Base-by-base conservation (phyloP, 164 flowering plant species). In the Stephania cephalantha region DNA sequence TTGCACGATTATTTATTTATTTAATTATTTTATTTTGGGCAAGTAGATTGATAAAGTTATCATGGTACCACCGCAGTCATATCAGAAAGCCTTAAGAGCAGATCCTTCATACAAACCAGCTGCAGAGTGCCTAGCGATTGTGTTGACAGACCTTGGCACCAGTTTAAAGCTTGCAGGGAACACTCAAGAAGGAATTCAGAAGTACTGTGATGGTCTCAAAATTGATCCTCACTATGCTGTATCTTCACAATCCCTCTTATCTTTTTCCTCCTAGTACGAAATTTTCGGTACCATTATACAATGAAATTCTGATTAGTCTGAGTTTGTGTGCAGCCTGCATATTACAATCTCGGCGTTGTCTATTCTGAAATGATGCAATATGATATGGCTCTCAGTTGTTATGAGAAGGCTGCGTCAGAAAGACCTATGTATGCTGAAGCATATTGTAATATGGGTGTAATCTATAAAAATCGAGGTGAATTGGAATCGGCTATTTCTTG, bases 381-480 rank as follows among this genome's bases (percentile, higher is more conserved):
- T 82, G 98, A 96, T 75, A 81, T 78, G 75, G 99, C 99, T 77
- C 97, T 96, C 71, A 77, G 76, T 79, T 96, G 90, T 84, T 96
- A 96, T 80, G 98, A 94, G 88, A 94, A 94, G 85, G 99, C 99
- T 80, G 99, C 95, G 53, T 30, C 82, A 10, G 97, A 89, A 85
- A 91, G 97, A 83, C 99, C 99, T 13, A 91, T 91, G 99, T 96
- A 96, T 87, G 98, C 99, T 71, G 98, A 96, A 85, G 99, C 99
- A 78, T 96, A 89, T 84, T 96, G 99, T 81, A 96, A 96, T 82
- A 96, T 96, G 99, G 99, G 99, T 79, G 99, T 96, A 75, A 94
- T 96, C 64, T 94, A 81, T 75, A 94, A 96, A 80, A 96, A 96
- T 78, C 97, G 98, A 45, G 97, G 99, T 31, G 97, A 94, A 70